Evolutionary conservation across 2,329 filamentous ascomycete species (phyloP), one percentile per base, ranked within the genome.

Genomic region (Hypocrella siamensis): DNA sequence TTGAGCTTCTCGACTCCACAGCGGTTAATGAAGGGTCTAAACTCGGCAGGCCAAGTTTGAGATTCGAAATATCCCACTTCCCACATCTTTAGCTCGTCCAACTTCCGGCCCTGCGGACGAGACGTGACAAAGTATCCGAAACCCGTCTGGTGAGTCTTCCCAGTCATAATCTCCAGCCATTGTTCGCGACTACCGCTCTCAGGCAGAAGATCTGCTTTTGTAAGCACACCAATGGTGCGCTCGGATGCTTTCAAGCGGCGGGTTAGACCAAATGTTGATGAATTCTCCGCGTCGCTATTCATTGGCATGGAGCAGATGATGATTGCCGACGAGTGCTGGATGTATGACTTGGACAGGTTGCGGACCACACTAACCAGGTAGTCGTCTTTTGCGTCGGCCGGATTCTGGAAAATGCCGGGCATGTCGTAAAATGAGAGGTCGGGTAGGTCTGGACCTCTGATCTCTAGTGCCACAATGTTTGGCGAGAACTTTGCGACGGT

Each of bases 341-440:
- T 75, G 40, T 92, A 92, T 1, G 73, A 61, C 2, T 61, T 64
- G 0, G 83, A 75, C 0, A 93, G 48, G 14, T 79, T 79, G 31
- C 74, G 64, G 0, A 93, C 79, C 0, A 90, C 71, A 0, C 65
- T 60, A 10, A 86, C 77, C 0, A 88, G 58, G 35, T 80, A 80
- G 8, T 68, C 61, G 12, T 86, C 74, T 3, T 70, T 60, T 6
- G 67, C 67, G 6, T 73, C 62, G 2, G 73, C 70, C 0, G 76
- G 67, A 6, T 77, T 77, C 15, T 75, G 72, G 38, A 93, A 88
- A 0, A 92, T 73, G 0, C 85, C 85, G 0, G 85, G 85, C 1
- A 93, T 63, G 38, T 93, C 85, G 38, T 82, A 88, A 43, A 93
- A 92, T 0, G 78, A 83, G 0, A 93, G 49, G 5, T 82, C 74